Conservation (phyloP, 164 flowering plant species). For the Vitis vinifera region ASM3070453v1 NC_081820.1:26219501-26220000, state of each 20-base stretch:
- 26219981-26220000: slow-evolving; percentile 99
- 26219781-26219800: slow-evolving; percentile 59
- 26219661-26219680: background rate
- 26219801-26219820: slow-evolving; percentile 27
- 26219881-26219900: background rate
- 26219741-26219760: slow-evolving; percentile 67
- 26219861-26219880: background rate
- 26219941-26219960: slow-evolving; percentile 96
- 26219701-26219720: slow-evolving; percentile 49
- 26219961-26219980: slow-evolving; percentile 98
- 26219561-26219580: slow-evolving; percentile 98
- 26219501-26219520: slow-evolving; percentile 99
- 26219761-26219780: slow-evolving; percentile 70
- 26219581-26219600: slow-evolving; percentile 99
- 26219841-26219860: background rate
- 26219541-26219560: slow-evolving; percentile 96
- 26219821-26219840: slow-evolving; percentile 20
- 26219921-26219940: slow-evolving; percentile 98
- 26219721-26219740: slow-evolving; percentile 69
- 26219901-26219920: slow-evolving; percentile 67
- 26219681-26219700: slow-evolving; percentile 49
- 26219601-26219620: slow-evolving; percentile 99
- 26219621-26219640: slow-evolving; percentile 37
- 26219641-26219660: background rate
- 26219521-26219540: slow-evolving; percentile 98